phyloP scores from a whole-genome alignment of 2,329 filamentous ascomycete species.

The Paracoccidioides lutzii region DNA sequence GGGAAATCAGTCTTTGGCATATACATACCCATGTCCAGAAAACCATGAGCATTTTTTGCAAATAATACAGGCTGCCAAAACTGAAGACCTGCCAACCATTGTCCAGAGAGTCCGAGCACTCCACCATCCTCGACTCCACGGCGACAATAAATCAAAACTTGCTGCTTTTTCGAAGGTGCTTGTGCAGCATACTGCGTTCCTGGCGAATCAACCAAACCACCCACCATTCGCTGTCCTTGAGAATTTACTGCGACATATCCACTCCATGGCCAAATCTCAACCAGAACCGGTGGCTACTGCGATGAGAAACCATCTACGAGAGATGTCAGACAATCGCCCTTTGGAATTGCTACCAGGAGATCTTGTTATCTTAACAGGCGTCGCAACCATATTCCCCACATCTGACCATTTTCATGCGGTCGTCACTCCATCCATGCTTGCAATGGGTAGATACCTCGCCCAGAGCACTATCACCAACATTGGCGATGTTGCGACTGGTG shows the following conservation, averaged over 20 bases:
- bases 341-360: constrained; percentile 53
- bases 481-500: constrained; percentile 57
- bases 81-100: constrained; percentile 58
- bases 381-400: constrained; percentile 77
- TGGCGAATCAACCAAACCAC: constrained; percentile 37
- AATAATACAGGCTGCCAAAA: constrained; percentile 48
- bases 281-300: constrained; percentile 62
- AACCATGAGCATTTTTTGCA: constrained; percentile 60
- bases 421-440: constrained; percentile 75
- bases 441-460: constrained; percentile 71
- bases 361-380: constrained; percentile 67
- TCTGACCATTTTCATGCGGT: constrained; percentile 97
- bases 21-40: constrained; percentile 74
- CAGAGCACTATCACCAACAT: constrained; percentile 56
- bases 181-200: constrained; percentile 45
- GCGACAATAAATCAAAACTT: constrained; percentile 74
- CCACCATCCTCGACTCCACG: constrained; percentile 78
- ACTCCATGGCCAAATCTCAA: constrained; percentile 81
- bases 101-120: constrained; percentile 81
- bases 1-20: constrained; percentile 50
- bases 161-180: constrained; percentile 39
- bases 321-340: constrained; percentile 39
- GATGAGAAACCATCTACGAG: constrained; percentile 60
- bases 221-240: constrained; percentile 60
- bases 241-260: constrained; percentile 72